Percentiles rank a stretch among this genome's conserved stretches.
Conservation (phyloP, 2,329 filamentous ascomycete genomes). For the Trichoderma atroviride region DNA sequence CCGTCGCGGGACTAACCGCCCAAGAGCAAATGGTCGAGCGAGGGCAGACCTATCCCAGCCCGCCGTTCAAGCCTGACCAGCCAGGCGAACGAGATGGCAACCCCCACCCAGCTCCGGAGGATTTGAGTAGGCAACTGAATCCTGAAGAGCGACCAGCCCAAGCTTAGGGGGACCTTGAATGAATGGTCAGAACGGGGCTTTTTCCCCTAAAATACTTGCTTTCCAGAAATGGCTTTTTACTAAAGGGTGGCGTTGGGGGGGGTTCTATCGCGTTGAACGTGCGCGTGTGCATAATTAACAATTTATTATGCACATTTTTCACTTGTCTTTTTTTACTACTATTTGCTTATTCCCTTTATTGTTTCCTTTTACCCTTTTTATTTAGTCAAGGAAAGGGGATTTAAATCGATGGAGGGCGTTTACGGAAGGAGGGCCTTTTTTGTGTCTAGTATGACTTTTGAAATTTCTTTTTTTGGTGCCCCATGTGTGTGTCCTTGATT, state of each 20-base stretch:
- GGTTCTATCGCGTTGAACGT: slow-evolving; percentile 12
- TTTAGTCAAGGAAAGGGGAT: slow-evolving; percentile 30
- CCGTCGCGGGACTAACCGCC: slow-evolving; percentile 48
- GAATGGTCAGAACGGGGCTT: background rate
- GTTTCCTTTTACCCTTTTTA: background rate
- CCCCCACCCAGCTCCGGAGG: slow-evolving; percentile 46
- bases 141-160: slow-evolving; percentile 38
- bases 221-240: background rate
- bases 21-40: slow-evolving; percentile 46
- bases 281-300: slow-evolving; percentile 5
- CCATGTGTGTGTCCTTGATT: background rate
- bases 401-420: slow-evolving; percentile 33
- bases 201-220: background rate
- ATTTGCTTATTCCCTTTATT: background rate
- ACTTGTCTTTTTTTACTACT: background rate
- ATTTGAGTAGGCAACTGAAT: slow-evolving; percentile 58
- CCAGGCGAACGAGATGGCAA: slow-evolving; percentile 44
- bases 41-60: slow-evolving; percentile 38
- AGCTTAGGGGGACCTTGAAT: slow-evolving; percentile 27
- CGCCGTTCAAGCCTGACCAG: slow-evolving; percentile 43
- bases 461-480: background rate
- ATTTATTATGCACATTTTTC: background rate
- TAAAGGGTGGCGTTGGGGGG: slow-evolving; percentile 4
- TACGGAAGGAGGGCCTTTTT: slow-evolving; percentile 25
- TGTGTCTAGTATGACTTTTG: slow-evolving; percentile 16